Base-by-base conservation (phyloP, 2,329 filamentous ascomycete genomes). In the Colletotrichum noveboracense region DNA sequence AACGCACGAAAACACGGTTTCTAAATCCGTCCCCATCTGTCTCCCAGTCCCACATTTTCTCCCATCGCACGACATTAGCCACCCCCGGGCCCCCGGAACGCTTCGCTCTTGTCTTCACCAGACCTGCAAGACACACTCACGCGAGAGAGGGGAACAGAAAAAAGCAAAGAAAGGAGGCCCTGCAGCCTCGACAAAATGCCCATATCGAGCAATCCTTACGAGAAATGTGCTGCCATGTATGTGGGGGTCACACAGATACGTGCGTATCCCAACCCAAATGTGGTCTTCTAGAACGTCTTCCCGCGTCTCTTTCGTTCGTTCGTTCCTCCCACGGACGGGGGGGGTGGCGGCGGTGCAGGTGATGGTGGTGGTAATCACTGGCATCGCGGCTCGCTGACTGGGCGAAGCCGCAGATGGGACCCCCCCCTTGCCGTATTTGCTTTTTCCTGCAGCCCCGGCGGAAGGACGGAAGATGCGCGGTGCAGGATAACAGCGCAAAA, bases 361-460 rank as follows among this genome's bases (percentile, higher is more conserved):
- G 30, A 38, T 3, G 26, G 32, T 64, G 60, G 32, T 34, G 60
- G 18, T 34, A 26, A n/a, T 43, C 68, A 55, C 30, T n/a, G 60
- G 61, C n/a, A 38, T 24, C 61, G 61, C 26, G 30, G 36, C 13
- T 28, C 36, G 62, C 30, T 38, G 60, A 24, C 28, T 32, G 60
- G 56, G 30, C 56, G 56, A 32, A 60, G 10, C 26, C 26, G 7
- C 56, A n/a, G 26, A n/a, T n/a, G 26, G 3, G 18, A 18, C 28
- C 43, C 43, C 3, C 26, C 55, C 6, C 18, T 60, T 14, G 34
- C 70, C 70, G 55, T 10, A 68, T 74, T 76, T 76, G 74, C 74
- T 76, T 76, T 74, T 76, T 60, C 70, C 64, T 74, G 70, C 74
- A 69, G 62, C 18, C 60, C 28, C 21, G 43, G 56, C 26, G 28